Percentiles rank a stretch among this genome's conserved stretches.
These are phyloP conservation scores for Schwanniomyces etchellsii DNA, from an alignment of 1,139 yeast genomes.

Conservation along the genomic window DNA sequence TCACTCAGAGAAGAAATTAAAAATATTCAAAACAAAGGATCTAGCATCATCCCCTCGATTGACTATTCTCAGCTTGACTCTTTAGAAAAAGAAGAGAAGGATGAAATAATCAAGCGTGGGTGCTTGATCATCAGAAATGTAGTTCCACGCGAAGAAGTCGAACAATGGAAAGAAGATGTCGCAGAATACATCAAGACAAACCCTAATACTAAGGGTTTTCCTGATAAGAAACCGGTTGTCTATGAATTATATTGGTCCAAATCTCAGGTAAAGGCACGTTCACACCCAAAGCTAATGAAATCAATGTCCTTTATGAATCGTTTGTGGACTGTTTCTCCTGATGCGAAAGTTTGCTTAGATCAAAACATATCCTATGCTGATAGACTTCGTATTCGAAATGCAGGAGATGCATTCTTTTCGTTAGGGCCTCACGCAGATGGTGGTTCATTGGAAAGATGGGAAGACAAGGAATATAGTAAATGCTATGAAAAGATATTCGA, in stretches of 20 bases:
- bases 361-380: slow-evolving; percentile 33
- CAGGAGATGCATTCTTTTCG: slow-evolving; percentile 27
- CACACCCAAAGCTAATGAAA: slow-evolving; percentile 30
- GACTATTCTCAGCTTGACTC: slow-evolving; percentile 10
- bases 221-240: slow-evolving; percentile 17
- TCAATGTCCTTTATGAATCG: slow-evolving; percentile 24
- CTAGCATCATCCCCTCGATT: slow-evolving; percentile 14
- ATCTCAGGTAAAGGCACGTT: slow-evolving; percentile 36
- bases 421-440: slow-evolving; percentile 36
- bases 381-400: slow-evolving; percentile 35
- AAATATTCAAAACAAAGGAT: slow-evolving; percentile 13
- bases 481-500: slow-evolving; percentile 34
- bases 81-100: slow-evolving; percentile 8
- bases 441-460: slow-evolving; percentile 45
- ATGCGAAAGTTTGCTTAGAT: slow-evolving; percentile 12
- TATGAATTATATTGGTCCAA: slow-evolving; percentile 29
- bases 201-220: slow-evolving; percentile 14
- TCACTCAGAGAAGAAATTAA: slow-evolving; percentile 15
- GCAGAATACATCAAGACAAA: slow-evolving; percentile 14
- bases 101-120: slow-evolving; percentile 15
- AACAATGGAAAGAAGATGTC: slow-evolving; percentile 13
- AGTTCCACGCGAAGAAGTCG: slow-evolving; percentile 19
- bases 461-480: slow-evolving; percentile 32
- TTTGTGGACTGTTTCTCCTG: slow-evolving; percentile 27
- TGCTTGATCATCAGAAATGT: slow-evolving; percentile 24